Conservation (phyloP, 1,139 yeast genomes). For the Pichia sp. region DNA sequence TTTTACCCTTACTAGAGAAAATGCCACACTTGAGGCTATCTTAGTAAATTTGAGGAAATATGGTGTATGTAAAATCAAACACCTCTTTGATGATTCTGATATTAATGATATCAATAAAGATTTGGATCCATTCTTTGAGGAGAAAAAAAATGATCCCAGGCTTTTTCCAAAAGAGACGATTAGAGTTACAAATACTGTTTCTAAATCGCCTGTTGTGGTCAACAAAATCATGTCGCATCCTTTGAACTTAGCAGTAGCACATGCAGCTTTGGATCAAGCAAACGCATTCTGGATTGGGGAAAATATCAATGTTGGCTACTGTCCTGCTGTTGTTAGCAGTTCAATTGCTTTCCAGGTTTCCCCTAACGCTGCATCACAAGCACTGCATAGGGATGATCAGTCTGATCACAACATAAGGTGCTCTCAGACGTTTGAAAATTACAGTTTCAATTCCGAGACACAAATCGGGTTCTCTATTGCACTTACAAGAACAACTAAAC, state of each 20-base stretch:
- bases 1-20: conserved; percentile 14
- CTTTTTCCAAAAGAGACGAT: conserved; percentile 18
- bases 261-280: conserved; percentile 12
- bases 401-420: conserved; percentile 25
- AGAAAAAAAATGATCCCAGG: conserved; percentile 15
- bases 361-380: conserved; percentile 30
- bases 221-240: conserved; percentile 16
- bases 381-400: conserved; percentile 32
- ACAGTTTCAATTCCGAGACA: conserved; percentile 25
- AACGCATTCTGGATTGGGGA: conserved; percentile 20
- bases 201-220: conserved; percentile 18
- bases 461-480: conserved; percentile 29
- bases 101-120: conserved; percentile 14
- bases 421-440: conserved; percentile 18
- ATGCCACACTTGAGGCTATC: conserved; percentile 14
- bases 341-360: conserved; percentile 33
- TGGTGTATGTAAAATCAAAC: conserved; percentile 15
- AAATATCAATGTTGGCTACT: conserved; percentile 14
- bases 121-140: conserved; percentile 16
- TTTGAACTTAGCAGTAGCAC: conserved; percentile 12
- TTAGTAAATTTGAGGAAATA: conserved; percentile 9
- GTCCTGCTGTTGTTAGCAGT: conserved; percentile 20
- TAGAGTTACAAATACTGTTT: conserved; percentile 16
- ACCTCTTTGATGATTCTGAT: conserved; percentile 8
- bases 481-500: conserved; percentile 26